Conservation (phyloP, 1,284 basidiomycete species). For the Caloboletus firmus region DNA sequence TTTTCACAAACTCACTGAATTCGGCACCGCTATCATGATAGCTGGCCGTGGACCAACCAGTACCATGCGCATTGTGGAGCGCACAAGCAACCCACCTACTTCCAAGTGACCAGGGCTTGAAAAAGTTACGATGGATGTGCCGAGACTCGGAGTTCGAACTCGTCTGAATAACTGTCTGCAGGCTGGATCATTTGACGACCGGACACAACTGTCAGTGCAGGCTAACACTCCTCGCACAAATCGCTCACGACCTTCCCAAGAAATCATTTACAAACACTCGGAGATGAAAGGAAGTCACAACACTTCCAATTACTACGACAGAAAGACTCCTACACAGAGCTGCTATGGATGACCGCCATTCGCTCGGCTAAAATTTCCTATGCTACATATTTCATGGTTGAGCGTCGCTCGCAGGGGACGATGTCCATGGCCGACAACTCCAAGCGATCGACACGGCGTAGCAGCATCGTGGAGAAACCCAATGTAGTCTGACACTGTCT, state of each 20-base stretch:
- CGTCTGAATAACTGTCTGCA: neutral
- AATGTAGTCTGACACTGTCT: neutral
- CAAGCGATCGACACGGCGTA: neutral
- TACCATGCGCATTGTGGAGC: neutral
- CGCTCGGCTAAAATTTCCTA: no score
- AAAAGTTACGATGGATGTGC: no score
- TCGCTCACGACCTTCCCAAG: neutral
- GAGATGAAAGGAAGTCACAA: slow-evolving; percentile 1
- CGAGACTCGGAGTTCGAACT: neutral
- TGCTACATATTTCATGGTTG: neutral
- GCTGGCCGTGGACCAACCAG: neutral
- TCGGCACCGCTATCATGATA: neutral
- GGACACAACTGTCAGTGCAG: no score
- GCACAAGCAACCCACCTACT: neutral
- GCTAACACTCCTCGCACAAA: no score
- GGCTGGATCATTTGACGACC: no score
- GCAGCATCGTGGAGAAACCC: neutral
- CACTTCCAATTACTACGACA: neutral
- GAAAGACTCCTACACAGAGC: neutral
- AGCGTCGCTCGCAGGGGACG: no score
- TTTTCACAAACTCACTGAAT: neutral
- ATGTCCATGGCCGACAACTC: neutral
- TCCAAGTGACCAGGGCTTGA: neutral
- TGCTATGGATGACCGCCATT: neutral
- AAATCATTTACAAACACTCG: no score